These are phyloP conservation scores for Goniomonas avonlea DNA, from an alignment of 78 protist genomes.

Conservation along the genomic window DNA sequence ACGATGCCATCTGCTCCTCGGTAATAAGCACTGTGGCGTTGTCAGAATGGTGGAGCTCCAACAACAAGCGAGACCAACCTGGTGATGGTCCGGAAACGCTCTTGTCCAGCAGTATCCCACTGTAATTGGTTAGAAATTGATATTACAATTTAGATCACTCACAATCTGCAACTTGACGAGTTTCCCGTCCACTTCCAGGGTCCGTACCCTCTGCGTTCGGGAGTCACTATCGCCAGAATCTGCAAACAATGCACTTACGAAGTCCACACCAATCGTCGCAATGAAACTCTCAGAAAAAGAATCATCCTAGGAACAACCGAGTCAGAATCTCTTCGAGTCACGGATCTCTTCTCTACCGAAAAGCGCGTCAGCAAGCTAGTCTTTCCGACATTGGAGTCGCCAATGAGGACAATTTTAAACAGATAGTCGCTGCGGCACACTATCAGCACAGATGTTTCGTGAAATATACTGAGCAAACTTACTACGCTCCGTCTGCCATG, in stretches of 20 bases:
- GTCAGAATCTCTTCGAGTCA: too few relatives aligned
- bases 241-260: not conserved
- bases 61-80: not conserved
- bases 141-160: not conserved
- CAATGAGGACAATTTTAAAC: not conserved
- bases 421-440: not conserved
- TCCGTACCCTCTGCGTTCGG: not conserved
- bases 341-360: too few relatives aligned
- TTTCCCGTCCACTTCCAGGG: not conserved
- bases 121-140: too few relatives aligned
- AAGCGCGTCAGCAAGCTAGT: not conserved
- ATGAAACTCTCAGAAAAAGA: not conserved
- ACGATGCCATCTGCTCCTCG: not conserved
- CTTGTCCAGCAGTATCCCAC: conserved; percentile 14
- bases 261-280: conserved; percentile 3
- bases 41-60: not conserved
- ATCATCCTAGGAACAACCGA: conserved; percentile 1
- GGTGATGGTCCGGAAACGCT: not conserved
- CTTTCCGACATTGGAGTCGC: not conserved
- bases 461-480: too few relatives aligned
- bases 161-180: not conserved
- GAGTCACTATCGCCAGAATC: too few relatives aligned
- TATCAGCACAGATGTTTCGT: not conserved
- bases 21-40: not conserved
- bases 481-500: too few relatives aligned